phyloP scores from a whole-genome alignment of 73 alveolate genomes.

The Tetrahymena borealis region DNA sequence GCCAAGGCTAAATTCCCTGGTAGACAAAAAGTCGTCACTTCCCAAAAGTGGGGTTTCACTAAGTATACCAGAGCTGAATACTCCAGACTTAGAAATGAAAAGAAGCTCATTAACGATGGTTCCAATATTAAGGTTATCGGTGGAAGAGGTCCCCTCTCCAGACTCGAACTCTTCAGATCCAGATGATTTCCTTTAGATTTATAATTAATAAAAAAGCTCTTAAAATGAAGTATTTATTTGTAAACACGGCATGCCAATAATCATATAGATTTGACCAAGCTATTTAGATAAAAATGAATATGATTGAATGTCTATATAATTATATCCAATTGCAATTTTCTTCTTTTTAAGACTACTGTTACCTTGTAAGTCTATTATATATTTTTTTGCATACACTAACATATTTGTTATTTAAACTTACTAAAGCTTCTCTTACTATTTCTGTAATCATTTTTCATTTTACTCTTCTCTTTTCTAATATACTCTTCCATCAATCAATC shows the following conservation, averaged over 20 bases:
- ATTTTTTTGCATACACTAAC: background rate
- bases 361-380: background rate
- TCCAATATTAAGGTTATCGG: constrained; percentile 64
- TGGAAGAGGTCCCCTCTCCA: constrained; percentile 65
- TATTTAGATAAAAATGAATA: background rate
- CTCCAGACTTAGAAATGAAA: constrained; percentile 63
- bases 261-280: background rate
- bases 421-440: background rate
- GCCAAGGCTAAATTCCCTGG: constrained; percentile 98
- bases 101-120: constrained; percentile 82
- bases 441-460: background rate
- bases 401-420: background rate
- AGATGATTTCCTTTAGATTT: background rate
- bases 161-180: background rate
- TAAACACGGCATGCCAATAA: background rate
- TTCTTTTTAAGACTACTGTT: background rate
- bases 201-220: background rate
- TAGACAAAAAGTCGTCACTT: constrained; percentile 90
- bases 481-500: background rate
- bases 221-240: background rate
- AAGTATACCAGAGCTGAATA: constrained; percentile 82
- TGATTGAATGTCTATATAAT: background rate
- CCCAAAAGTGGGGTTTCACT: constrained; percentile 97
- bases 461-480: background rate
- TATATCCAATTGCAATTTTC: background rate